Conservation (phyloP, 805 yeast species). For the Cyberlindnera lachancei region DNA sequence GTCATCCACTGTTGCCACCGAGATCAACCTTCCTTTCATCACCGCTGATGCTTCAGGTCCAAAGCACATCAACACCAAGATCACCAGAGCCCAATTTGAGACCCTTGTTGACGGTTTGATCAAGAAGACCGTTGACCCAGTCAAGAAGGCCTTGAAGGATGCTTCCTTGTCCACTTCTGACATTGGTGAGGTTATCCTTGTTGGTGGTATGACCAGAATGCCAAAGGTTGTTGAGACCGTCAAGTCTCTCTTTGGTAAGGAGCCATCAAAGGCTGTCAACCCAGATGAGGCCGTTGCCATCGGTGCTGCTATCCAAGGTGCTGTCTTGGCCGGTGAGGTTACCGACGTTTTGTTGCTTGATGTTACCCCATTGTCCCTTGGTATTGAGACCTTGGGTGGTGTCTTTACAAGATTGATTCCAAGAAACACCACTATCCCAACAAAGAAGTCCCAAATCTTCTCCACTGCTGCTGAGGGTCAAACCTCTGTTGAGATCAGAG, state of each 20-base stretch:
- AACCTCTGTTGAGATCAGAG: conserved; percentile 74
- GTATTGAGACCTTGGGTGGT: conserved; percentile 79
- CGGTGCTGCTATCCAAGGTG: conserved; percentile 90
- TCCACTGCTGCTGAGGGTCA: conserved; percentile 82
- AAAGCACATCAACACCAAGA: conserved; percentile 50
- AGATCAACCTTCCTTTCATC: conserved; percentile 66
- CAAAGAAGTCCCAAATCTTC: conserved; percentile 63
- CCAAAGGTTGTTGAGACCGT: conserved; percentile 69
- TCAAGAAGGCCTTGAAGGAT: conserved; percentile 68
- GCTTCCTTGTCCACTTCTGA: conserved; percentile 60
- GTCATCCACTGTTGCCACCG: conserved; percentile 56
- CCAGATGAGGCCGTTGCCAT: conserved; percentile 88
- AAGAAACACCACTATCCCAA: conserved; percentile 69
- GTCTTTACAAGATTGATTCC: conserved; percentile 72
- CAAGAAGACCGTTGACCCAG: conserved; percentile 65
- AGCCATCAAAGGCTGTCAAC: conserved; percentile 69
- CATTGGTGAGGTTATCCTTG: conserved; percentile 69
- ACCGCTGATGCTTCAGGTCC: conserved; percentile 38
- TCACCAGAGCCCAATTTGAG: conserved; percentile 68
- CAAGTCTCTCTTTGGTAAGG: conserved; percentile 49
- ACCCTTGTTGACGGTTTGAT: conserved; percentile 58
- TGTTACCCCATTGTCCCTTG: conserved; percentile 74
- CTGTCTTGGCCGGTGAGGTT: conserved; percentile 75
- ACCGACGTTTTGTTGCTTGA: conserved; percentile 72
- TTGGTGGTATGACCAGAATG: conserved; percentile 90